Base-by-base conservation (phyloP, 768 basidiomycete species). In the Xerocomus brunneocitrinus region DNA sequence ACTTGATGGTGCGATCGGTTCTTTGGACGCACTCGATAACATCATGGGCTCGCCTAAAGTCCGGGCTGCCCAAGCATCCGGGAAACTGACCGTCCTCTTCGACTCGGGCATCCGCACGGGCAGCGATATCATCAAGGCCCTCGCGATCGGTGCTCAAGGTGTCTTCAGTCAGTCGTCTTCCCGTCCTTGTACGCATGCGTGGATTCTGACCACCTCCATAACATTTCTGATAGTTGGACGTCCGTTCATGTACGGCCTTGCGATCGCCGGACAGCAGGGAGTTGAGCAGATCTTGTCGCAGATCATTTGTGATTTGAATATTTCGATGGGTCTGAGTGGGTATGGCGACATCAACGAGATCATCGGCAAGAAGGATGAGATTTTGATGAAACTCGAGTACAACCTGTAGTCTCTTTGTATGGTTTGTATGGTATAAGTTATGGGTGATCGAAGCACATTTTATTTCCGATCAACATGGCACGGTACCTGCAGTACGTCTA, bases 131-230 rank as follows among this genome's bases (percentile, higher is more conserved):
- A 76, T 91, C 68, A 89, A 90, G 67, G 92, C 93, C 0, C 70
- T 94, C 28, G 91, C 91, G 1, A 75, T 95, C 0, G 91, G 93
- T 39, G 92, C 93, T 8, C 85, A 94, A 59, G 90, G 75, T 8
- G 83, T 94, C 14, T 67, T 93, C 19, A 74, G 83, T 90, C 58
- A 60, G 87, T 77, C 14, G n/a, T 32, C 7, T 24, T 45, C 22
- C 34, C 13, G 8, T 9, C 14, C 43, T n/a, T 27, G 13, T 22
- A 8, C 38, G n/a, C 13, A 13, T 5, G 10, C 12, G 24, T 3
- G 1, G 13, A 30, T 30, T 35, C 22, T 49, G 40, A 50, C 27
- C 10, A 25, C 45, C 44, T 12, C 31, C 8, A 12, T 12, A 32
- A 32, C 31, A 32, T 35, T 35, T 28, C 43, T 5, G 28, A 24